These are phyloP conservation scores for Xerophyta viscosa DNA, from an alignment of 106 monocot species.

Conservation along the genomic window DNA sequence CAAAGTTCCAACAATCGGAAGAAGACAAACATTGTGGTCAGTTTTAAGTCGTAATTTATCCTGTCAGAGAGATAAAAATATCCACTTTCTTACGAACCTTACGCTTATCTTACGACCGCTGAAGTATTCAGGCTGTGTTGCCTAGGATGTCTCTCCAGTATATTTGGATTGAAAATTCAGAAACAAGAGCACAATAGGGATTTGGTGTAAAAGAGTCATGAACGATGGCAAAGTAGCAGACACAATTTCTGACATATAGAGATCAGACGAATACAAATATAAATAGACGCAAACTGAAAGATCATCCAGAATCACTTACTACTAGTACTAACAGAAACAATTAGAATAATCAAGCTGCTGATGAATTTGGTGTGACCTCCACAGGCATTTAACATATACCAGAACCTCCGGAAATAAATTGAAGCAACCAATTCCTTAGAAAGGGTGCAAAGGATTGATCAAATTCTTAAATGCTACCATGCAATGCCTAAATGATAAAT, in stretches of 20 bases:
- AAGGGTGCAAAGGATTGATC: conserved; percentile 73
- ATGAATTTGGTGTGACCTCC: conserved; percentile 80
- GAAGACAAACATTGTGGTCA: no score
- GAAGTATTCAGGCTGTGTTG: no score
- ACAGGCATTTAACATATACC: conserved; percentile 68
- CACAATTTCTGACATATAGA: neutral
- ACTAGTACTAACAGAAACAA: conserved; percentile 21
- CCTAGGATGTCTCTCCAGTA: no score
- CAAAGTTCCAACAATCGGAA: no score
- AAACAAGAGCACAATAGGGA: no score
- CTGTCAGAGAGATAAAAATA: no score
- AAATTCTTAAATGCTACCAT: conserved; percentile 65
- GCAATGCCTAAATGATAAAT: conserved; percentile 50
- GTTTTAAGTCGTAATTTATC: no score
- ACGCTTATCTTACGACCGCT: no score
- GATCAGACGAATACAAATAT: conserved; percentile 6
- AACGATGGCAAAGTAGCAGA: no score
- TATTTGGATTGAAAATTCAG: no score
- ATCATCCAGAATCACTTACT: conserved; percentile 4
- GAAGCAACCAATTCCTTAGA: conserved; percentile 66
- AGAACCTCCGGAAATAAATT: conserved; percentile 52
- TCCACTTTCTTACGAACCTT: no score
- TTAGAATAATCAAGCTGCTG: conserved; percentile 53
- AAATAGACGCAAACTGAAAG: conserved; percentile 14
- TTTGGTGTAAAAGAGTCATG: conserved; percentile 10